Evolutionary conservation across 169 alveolate genomes (phyloP), one percentile per base, ranked within the genome.

Genomic region (Plasmodium fragile): DNA sequence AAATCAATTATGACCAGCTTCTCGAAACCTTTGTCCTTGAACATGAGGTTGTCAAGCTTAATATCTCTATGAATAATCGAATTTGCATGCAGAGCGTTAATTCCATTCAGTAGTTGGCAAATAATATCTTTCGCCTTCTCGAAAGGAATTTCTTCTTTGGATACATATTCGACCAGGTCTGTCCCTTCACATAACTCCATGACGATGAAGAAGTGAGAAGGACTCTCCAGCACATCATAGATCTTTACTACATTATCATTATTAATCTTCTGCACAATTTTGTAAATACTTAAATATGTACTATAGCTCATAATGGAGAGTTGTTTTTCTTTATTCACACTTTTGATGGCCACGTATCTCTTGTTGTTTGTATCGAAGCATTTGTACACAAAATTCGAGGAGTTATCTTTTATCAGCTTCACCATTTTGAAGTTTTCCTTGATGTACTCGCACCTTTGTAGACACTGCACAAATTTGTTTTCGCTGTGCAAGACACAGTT

Each of bases 181-280:
- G 81, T 77, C n/a, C 93, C 93, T 78, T 87, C 93, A 59, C 93
- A 87, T 39, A 78, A 59, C 16, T 87, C 93, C 93, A 87, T 87
- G 7, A 87, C 81, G 43, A 87, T 87, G 78, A 87, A 87, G 25
- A 87, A 87, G 65, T 87, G 93, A 13, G 81, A 77, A 7, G 70
- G 45, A 22, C 72, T 78, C 81, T 87, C 93, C 71, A 87, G 45
- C 22, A 87, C 75, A 59, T 87, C 79, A 87, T 87, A 87, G 41
- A 87, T 87, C 81, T 87, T 87, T 30, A 87, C 55, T 22, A 87
- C 81, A 87, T 87, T 75, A 7, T 78, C 89, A 34, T 87, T 87
- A 10, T 78, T 79, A 32, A 87, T 87, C 5, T 79, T 87, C 70
- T 87, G 87, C 8, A 87, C 55, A 77, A 59, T 87, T 78, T 34